phyloP scores from a whole-genome alignment of 225 moss, liverwort and hornwort species.

The Pseudoscleropodium purum region DNA sequence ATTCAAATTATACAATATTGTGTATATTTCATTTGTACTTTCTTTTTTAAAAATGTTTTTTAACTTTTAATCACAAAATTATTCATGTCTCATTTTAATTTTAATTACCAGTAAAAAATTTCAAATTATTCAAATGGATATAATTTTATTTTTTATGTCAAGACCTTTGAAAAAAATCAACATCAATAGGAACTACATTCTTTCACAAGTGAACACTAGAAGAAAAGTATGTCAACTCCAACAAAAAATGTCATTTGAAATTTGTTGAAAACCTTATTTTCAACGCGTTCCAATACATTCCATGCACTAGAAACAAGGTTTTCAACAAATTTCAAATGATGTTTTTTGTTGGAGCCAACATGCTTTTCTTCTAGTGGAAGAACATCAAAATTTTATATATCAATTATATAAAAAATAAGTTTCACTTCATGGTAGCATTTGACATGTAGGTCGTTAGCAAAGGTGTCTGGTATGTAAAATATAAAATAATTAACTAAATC shows the following conservation, averaged over 20 bases:
- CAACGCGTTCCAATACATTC: no score
- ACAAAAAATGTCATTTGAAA: no score
- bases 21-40: accelerated
- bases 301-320: no score
- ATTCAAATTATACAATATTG: background rate
- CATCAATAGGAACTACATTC: no score
- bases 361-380: no score
- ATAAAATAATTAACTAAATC: background rate
- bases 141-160: background rate
- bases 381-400: background rate
- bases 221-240: no score
- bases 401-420: background rate
- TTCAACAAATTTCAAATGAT: no score
- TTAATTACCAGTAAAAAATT: accelerated
- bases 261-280: no score
- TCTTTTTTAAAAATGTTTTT: accelerated
- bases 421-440: background rate
- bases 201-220: background rate
- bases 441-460: no score
- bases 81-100: accelerated
- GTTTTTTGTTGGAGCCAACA: no score
- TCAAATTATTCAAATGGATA: background rate
- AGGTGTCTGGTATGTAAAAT: background rate
- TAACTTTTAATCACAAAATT: background rate
- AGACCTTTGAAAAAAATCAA: background rate